Percentiles rank a stretch among this genome's conserved stretches.
Evolutionary conservation across 1,139 yeast genomes (phyloP).

Genomic region (Debaryomyces robertsiae): DNA sequence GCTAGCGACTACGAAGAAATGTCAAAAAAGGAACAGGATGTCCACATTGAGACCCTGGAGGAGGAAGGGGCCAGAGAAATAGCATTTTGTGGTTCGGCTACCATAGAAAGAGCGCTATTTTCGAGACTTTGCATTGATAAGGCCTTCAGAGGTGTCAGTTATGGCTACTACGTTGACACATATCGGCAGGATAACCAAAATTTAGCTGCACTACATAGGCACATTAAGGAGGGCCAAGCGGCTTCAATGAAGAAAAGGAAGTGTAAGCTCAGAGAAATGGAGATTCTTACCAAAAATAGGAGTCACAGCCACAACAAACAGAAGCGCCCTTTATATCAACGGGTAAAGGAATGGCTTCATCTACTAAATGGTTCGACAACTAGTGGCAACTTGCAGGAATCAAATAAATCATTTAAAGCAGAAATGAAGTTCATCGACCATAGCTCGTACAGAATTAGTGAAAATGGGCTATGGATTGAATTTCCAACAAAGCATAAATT

Average conservation of each 20-base stretch:
- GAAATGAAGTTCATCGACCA: not conserved
- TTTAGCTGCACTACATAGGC: not conserved
- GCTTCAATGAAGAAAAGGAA: not conserved
- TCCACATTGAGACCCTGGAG: not conserved
- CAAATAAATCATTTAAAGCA: too few relatives aligned
- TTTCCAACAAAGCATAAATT: conserved; percentile 8
- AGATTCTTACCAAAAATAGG: not conserved
- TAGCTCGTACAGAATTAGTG: conserved; percentile 7
- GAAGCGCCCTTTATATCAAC: too few relatives aligned
- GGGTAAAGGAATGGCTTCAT: too few relatives aligned
- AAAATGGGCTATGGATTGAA: conserved; percentile 12
- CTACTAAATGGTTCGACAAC: too few relatives aligned
- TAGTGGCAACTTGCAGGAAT: too few relatives aligned
- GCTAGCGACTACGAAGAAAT: not conserved
- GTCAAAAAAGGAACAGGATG: not conserved
- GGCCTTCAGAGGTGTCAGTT: not conserved
- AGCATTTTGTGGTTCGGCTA: not conserved
- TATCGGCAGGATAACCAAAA: not conserved
- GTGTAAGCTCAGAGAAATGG: not conserved
- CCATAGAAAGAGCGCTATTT: conserved; percentile 1
- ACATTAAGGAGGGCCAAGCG: not conserved
- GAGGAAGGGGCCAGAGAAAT: not conserved
- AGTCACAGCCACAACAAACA: not conserved
- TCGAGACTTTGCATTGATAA: not conserved
- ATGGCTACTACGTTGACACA: not conserved